Conservation (phyloP, 495 filamentous ascomycete genomes). For the Aspergillus olivimuriae region DNA sequence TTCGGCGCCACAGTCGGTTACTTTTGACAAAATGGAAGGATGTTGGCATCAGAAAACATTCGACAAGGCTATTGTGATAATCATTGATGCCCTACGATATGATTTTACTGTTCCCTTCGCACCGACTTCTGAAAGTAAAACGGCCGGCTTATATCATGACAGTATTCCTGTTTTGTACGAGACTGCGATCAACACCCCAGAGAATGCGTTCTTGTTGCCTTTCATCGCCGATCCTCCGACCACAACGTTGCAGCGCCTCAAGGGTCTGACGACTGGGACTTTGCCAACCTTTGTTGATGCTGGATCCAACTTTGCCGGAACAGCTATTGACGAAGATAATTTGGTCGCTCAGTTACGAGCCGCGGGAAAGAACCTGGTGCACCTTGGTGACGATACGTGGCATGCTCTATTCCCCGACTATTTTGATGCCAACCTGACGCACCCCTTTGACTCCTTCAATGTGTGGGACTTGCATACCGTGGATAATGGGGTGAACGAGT, state of each 20-base stretch:
- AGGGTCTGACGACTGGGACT: constrained; percentile 92
- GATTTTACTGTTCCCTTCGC: constrained; percentile 87
- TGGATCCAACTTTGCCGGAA: constrained; percentile 92
- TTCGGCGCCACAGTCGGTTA: constrained; percentile 14
- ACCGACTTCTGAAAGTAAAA: constrained; percentile 40
- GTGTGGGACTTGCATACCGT: constrained; percentile 97
- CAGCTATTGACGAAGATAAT: constrained; percentile 97
- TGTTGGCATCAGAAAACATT: constrained; percentile 97
- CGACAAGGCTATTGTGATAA: constrained; percentile 80
- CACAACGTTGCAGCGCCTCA: constrained; percentile 83
- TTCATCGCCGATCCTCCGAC: constrained; percentile 98
- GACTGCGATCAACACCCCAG: constrained; percentile 61
- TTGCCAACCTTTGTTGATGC: constrained; percentile 90
- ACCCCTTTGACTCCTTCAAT: constrained; percentile 92
- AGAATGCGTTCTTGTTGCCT: constrained; percentile 81
- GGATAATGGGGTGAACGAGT: constrained; percentile 90
- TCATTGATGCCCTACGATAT: constrained; percentile 92
- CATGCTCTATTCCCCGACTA: constrained; percentile 83
- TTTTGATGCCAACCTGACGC: constrained; percentile 78
- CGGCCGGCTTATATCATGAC: constrained; percentile 74
- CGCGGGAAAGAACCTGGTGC: constrained; percentile 79
- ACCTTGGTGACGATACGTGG: constrained; percentile 97
- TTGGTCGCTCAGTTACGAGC: constrained; percentile 74
- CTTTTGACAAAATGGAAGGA: constrained; percentile 53
- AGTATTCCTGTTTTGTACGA: constrained; percentile 81